Evolutionary conservation across 768 basidiomycete genomes (phyloP), one percentile per base, ranked within the genome.

Genomic region (Amanita subjunquillea): DNA sequence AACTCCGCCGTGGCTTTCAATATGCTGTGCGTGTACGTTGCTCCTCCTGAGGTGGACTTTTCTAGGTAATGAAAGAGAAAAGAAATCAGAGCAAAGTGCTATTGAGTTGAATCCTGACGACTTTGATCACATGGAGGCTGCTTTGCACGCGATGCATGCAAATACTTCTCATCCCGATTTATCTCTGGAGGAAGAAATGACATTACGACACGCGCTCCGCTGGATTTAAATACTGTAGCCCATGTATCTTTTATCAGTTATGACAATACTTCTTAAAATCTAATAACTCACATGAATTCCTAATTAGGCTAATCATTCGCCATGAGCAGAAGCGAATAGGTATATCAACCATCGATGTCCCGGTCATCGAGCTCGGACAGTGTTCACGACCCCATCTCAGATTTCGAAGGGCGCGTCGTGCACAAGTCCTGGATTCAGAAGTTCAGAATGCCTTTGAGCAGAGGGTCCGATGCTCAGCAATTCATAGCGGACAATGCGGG

Each of bases 401-500:
- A 20, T 8, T 30, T 30, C 8, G 29, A 3, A 30, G 29, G 9
- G 6, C 4, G 6, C 29, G 8, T 30, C 29, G 7, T 30, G 7
- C 29, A 30, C 2, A 8, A 30, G 8, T 9, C 29, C 2, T 22
- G 39, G 39, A 6, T 20, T 40, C 17, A 15, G 20, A 40, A 17
- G 15, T 17, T 6, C 15, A n/a, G 38, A 39, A n/a, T 8, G 38
- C 15, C 3, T 39, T 39, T 17, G 17, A 39, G 15, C 6, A 5
- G 15, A 17, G 17, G 15, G n/a, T 2, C 40, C 17, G 20, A 15
- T 10, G 20, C 42, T 12, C 38, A 44, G 22, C 51, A 48, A 34
- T 38, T 61, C n/a, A 36, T 63, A 23, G 39, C 57, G 36, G 57
- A 51, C 32, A 86, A 88, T 64, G 63, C 68, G 3, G 86, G 86